Evolutionary conservation across 2,329 filamentous ascomycete species (phyloP).

Genomic region (Pezicula radicicola): DNA sequence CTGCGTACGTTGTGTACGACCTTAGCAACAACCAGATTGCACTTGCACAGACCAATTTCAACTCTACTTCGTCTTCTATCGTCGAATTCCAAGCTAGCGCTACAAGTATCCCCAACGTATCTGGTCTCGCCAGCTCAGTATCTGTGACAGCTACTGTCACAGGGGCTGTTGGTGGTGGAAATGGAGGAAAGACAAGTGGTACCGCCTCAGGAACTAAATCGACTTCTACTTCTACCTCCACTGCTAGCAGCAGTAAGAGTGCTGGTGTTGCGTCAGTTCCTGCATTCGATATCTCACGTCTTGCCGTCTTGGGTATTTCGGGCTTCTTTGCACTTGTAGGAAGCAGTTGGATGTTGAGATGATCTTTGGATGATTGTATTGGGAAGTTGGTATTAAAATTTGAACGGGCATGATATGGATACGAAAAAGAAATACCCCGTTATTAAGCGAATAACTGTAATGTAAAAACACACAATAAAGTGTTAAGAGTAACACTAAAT

Average conservation of each 20-base stretch:
- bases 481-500: too few relatives aligned
- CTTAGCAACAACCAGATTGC: slow-evolving; percentile 48
- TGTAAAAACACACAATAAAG: too few relatives aligned
- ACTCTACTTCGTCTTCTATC: slow-evolving; percentile 26
- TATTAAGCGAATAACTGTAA: too few relatives aligned
- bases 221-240: background rate
- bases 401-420: background rate
- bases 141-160: slow-evolving; percentile 2
- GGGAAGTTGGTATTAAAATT: too few relatives aligned
- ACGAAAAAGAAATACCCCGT: background rate
- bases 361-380: background rate
- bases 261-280: slow-evolving; percentile 1
- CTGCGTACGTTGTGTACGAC: slow-evolving; percentile 53
- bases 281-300: slow-evolving; percentile 3
- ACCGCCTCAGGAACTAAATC: background rate
- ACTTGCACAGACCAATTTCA: slow-evolving; percentile 46
- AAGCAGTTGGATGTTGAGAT: background rate
- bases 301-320: slow-evolving; percentile 5
- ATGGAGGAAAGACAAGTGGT: background rate
- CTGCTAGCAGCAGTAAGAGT: background rate
- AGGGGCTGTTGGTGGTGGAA: background rate
- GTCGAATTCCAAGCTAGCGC: slow-evolving; percentile 6
- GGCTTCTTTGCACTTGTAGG: slow-evolving; percentile 5
- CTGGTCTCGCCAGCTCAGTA: slow-evolving; percentile 2
- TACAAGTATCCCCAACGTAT: background rate